Evolutionary conservation across 129 eudicot species (phyloP), one percentile per base, ranked within the genome.

Genomic region (Centrapalus pauciflorus): DNA sequence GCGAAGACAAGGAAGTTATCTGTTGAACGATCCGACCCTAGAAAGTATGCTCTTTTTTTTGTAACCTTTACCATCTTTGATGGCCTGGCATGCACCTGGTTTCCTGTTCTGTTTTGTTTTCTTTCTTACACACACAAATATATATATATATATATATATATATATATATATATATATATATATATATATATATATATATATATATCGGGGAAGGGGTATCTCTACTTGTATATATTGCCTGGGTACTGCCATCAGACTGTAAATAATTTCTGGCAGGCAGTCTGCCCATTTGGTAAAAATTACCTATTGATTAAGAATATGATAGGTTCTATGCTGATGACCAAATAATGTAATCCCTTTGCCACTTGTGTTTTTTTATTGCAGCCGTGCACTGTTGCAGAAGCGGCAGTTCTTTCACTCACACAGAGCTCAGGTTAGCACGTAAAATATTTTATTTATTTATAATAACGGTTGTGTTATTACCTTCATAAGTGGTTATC

Each of bases 391-490:
- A n/a, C 86, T 85, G 61, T 69, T 92, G 87, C 89, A 83, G 82
- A 92, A 83, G 79, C 85, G 91, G 46, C 87, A 88, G 69, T 88
- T 92, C 80, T 88, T 92, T 76, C 98, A 92, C 79, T 92, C 98
- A 6, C 98, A 92, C 62, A 80, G 98, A 86, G 95, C 98, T 76
- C 98, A 92, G 91, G 98, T 92, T 67, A 78, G 56, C 69, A 62
- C 50, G 34, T 10, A 67, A 51, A 51, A 34, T 50, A 14, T 63
- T 72, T 26, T 38, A 0, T 50, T n/a, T 51, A n/a, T 49, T 63
- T 23, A 46, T 19, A 48, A 24, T 10, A n/a, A 35, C 37, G 56
- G 61, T 37, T 27, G 14, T 62, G 11, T 27, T 35, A 72, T 51
- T 9, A 20, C 17, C 25, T 35, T 72, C 29, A 10, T 20, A 26